A percentile compares a stretch with the other conserved stretches of the same genome.
These are phyloP conservation scores for Neurospora sp. DNA, from an alignment of 495 filamentous ascomycete species.

Conservation along the genomic window DNA sequence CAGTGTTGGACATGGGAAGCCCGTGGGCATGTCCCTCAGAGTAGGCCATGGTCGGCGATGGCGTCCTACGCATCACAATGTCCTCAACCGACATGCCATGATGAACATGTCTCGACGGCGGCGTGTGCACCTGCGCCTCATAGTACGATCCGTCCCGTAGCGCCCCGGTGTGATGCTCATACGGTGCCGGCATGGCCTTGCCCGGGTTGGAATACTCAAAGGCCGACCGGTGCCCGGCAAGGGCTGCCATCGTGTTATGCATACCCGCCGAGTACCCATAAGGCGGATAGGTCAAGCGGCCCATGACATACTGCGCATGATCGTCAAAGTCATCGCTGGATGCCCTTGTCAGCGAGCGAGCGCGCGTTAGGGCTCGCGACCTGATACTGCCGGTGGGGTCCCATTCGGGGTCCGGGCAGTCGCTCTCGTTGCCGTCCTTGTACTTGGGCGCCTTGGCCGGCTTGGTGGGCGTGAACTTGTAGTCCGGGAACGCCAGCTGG, in stretches of 20 bases:
- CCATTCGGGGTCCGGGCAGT: constrained; percentile 29
- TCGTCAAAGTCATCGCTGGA: constrained; percentile 18
- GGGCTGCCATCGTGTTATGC: constrained; percentile 24
- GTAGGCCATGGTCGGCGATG: constrained; percentile 27
- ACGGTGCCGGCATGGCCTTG: constrained; percentile 43
- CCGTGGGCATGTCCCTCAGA: background rate
- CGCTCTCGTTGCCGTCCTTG: constrained; percentile 30
- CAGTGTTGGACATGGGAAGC: background rate
- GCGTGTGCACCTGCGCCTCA: constrained; percentile 42
- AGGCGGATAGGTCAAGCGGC: constrained; percentile 17
- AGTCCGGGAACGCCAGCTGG: constrained; percentile 74
- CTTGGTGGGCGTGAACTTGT: constrained; percentile 91
- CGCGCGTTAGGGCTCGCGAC: constrained; percentile 13
- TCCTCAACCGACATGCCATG: constrained; percentile 38
- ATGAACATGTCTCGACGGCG: constrained; percentile 25
- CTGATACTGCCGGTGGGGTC: background rate
- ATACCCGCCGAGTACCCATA: constrained; percentile 16
- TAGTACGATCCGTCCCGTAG: constrained; percentile 45
- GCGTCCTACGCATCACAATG: constrained; percentile 37
- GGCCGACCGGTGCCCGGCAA: constrained; percentile 38
- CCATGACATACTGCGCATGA: constrained; percentile 27
- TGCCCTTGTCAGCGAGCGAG: constrained; percentile 20
- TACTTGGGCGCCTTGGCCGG: constrained; percentile 40
- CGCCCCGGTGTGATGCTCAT: constrained; percentile 40
- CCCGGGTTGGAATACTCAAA: constrained; percentile 56